These are phyloP conservation scores for Podosphaera fusca DNA, from an alignment of 2,329 filamentous ascomycete genomes.

Conservation along the genomic window DNA sequence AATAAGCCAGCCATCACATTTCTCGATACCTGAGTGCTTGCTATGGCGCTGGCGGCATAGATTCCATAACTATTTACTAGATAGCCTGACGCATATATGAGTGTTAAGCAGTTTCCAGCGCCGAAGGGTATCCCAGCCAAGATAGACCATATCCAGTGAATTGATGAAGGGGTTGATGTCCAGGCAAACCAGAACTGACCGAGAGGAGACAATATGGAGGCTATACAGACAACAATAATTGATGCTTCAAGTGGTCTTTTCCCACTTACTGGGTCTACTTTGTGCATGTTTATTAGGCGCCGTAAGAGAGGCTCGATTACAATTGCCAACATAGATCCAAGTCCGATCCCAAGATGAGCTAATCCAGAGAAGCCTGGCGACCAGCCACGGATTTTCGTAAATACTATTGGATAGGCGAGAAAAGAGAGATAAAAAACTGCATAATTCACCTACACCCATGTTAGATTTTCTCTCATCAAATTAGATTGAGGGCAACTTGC, in stretches of 20 bases:
- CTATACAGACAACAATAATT: slow-evolving; percentile 58
- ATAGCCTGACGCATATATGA: slow-evolving; percentile 68
- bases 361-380: slow-evolving; percentile 48
- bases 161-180: slow-evolving; percentile 55
- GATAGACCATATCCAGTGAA: slow-evolving; percentile 66
- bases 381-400: slow-evolving; percentile 53
- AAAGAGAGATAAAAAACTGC: slow-evolving; percentile 78
- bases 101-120: slow-evolving; percentile 50
- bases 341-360: slow-evolving; percentile 49
- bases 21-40: slow-evolving; percentile 55
- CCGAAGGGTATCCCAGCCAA: slow-evolving; percentile 62
- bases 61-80: slow-evolving; percentile 58
- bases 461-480: neutral
- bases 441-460: slow-evolving; percentile 36
- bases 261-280: slow-evolving; percentile 51
- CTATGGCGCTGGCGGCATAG: slow-evolving; percentile 60
- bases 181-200: slow-evolving; percentile 75
- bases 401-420: slow-evolving; percentile 73
- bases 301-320: slow-evolving; percentile 48
- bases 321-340: slow-evolving; percentile 39
- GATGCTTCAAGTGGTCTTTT: slow-evolving; percentile 56
- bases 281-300: slow-evolving; percentile 48
- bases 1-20: slow-evolving; percentile 54
- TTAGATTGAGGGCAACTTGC: slow-evolving; percentile 5
- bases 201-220: slow-evolving; percentile 46